These are phyloP conservation scores for Calonectria pauciramosa DNA, from an alignment of 2,329 filamentous ascomycete species.

Conservation along the genomic window DNA sequence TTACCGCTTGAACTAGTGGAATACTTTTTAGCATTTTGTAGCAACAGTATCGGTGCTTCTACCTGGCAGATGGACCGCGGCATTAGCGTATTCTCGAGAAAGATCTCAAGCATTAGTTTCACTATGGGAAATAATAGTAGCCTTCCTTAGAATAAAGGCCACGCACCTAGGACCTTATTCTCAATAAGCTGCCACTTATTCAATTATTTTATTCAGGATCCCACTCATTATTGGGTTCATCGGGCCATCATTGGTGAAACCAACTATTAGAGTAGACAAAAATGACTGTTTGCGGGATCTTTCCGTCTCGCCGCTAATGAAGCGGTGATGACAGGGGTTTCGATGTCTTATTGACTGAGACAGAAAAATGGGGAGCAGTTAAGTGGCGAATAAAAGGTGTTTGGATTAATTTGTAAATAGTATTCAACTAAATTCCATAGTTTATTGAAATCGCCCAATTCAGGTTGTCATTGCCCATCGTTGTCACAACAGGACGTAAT, in stretches of 20 bases:
- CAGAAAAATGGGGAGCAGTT: neutral
- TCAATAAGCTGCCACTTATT: too few relatives aligned
- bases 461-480: neutral
- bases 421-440: neutral
- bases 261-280: too few relatives aligned
- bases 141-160: too few relatives aligned
- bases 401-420: neutral
- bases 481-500: neutral
- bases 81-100: slow-evolving; percentile 13
- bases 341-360: neutral
- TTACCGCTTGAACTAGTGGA: slow-evolving; percentile 30
- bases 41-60: slow-evolving; percentile 20
- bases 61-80: slow-evolving; percentile 24
- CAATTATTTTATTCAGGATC: too few relatives aligned
- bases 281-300: too few relatives aligned
- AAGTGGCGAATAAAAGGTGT: neutral
- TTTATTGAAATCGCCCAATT: neutral
- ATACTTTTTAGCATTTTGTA: slow-evolving; percentile 23
- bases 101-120: slow-evolving; percentile 20
- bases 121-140: slow-evolving; percentile 22
- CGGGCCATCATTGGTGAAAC: too few relatives aligned
- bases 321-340: neutral
- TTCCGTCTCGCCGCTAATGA: neutral
- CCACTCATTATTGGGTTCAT: too few relatives aligned
- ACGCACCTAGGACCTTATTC: too few relatives aligned